Evolutionary conservation across 1,284 basidiomycete species (phyloP).

Genomic region (Malassezia furfur): DNA sequence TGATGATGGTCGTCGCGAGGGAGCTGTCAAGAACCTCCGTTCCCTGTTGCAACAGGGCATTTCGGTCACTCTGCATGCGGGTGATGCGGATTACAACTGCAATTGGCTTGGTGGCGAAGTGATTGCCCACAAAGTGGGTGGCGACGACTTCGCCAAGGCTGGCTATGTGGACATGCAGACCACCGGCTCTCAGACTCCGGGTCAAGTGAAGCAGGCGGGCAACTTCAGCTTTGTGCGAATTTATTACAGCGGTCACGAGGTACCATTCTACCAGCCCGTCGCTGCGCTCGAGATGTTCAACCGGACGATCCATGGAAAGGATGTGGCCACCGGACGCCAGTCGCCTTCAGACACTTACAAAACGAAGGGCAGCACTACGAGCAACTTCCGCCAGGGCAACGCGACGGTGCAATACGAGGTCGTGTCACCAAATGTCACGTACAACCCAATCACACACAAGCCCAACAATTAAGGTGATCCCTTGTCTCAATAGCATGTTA

Average conservation of each 20-base stretch:
- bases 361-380: neutral
- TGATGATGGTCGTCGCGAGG: conserved; percentile 24
- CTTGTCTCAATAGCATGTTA: neutral
- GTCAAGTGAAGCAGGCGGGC: conserved; percentile 28
- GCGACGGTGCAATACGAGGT: conserved; percentile 22
- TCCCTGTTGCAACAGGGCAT: conserved; percentile 24
- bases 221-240: conserved; percentile 26
- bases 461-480: neutral
- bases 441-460: conserved; percentile 19
- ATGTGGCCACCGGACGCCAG: conserved; percentile 24
- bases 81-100: conserved; percentile 36
- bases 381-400: neutral
- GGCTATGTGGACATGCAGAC: conserved; percentile 24
- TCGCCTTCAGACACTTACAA: neutral
- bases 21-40: conserved; percentile 23
- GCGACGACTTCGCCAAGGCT: conserved; percentile 19
- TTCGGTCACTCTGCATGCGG: conserved; percentile 25
- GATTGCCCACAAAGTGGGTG: conserved; percentile 22
- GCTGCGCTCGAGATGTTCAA: conserved; percentile 25
- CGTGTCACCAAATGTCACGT: conserved; percentile 17
- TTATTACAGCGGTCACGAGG: conserved; percentile 32
- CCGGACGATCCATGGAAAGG: conserved; percentile 20
- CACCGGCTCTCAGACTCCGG: conserved; percentile 17
- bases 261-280: conserved; percentile 32
- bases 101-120: conserved; percentile 27